phyloP scores from a whole-genome alignment of 176 grass and related monocot genomes.

The Thinopyrum elongatum region DNA sequence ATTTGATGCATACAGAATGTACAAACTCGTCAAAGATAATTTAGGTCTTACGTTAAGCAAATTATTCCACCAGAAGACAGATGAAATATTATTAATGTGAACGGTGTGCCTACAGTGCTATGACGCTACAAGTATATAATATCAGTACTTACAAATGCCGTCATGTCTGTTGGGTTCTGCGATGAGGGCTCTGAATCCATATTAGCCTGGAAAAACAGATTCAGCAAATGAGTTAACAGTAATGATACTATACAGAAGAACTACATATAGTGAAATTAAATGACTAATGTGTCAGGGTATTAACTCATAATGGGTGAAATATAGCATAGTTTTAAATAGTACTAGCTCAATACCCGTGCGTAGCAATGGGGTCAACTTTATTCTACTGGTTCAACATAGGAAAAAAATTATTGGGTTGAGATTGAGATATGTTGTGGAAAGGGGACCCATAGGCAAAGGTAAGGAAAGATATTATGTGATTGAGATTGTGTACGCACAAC shows the following conservation, averaged over 20 bases:
- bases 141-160: constrained; percentile 76
- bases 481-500: no score
- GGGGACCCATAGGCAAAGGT: no score
- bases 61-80: background rate
- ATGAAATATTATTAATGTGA: background rate
- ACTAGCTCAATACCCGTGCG: no score
- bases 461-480: no score
- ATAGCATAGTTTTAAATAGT: background rate
- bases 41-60: background rate
- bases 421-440: no score
- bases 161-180: constrained; percentile 90
- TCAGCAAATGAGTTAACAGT: background rate
- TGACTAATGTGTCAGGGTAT: background rate
- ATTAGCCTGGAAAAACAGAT: constrained; percentile 44
- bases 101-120: constrained; percentile 4
- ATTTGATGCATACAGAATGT: background rate
- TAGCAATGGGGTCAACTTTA: no score
- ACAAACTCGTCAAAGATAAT: background rate
- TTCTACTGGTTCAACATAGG: no score
- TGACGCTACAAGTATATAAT: background rate
- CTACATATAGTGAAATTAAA: constrained; percentile 26
- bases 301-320: background rate
- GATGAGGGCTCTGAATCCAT: constrained; percentile 70
- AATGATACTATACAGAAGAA: constrained; percentile 1
- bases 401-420: no score